These are phyloP conservation scores for Candida takata DNA, from an alignment of 805 yeast genomes.

Conservation along the genomic window DNA sequence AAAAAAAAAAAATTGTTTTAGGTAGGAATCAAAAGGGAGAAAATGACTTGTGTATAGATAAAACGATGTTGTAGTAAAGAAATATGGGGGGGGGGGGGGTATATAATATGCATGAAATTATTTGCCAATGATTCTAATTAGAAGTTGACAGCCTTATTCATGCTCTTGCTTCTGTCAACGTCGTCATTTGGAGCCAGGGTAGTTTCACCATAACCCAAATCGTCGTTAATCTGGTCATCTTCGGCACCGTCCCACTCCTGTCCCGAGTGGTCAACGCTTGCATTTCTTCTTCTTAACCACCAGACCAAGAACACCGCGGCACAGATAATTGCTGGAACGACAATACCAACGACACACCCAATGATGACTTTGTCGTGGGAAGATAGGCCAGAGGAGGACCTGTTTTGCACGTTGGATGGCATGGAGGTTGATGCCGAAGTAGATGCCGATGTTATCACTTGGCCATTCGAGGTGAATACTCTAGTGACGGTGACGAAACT, in stretches of 20 bases:
- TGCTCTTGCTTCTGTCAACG: slow-evolving; percentile 10
- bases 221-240: slow-evolving; percentile 4
- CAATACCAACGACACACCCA: slow-evolving; percentile 68
- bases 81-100: too few species aligned
- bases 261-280: slow-evolving; percentile 19
- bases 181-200: background rate
- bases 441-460: slow-evolving; percentile 7
- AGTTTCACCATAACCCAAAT: slow-evolving; percentile 7
- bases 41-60: too few species aligned
- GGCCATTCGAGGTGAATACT: slow-evolving; percentile 13
- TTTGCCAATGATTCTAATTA: too few species aligned
- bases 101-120: too few species aligned
- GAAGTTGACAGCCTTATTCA: slow-evolving; percentile 22
- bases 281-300: slow-evolving; percentile 14
- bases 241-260: slow-evolving; percentile 22
- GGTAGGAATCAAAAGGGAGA: too few species aligned
- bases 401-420: slow-evolving; percentile 17
- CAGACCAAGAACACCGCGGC: slow-evolving; percentile 9
- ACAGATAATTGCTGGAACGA: slow-evolving; percentile 45
- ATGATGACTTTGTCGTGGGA: slow-evolving; percentile 46
- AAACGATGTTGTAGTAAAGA: too few species aligned
- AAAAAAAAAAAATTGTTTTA: too few species aligned
- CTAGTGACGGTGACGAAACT: slow-evolving; percentile 13
- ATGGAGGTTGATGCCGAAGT: slow-evolving; percentile 14
- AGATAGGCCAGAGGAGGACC: slow-evolving; percentile 36